These are phyloP conservation scores for Pseudopyricularia cyperi DNA, from an alignment of 2,329 filamentous ascomycete genomes.

Conservation along the genomic window DNA sequence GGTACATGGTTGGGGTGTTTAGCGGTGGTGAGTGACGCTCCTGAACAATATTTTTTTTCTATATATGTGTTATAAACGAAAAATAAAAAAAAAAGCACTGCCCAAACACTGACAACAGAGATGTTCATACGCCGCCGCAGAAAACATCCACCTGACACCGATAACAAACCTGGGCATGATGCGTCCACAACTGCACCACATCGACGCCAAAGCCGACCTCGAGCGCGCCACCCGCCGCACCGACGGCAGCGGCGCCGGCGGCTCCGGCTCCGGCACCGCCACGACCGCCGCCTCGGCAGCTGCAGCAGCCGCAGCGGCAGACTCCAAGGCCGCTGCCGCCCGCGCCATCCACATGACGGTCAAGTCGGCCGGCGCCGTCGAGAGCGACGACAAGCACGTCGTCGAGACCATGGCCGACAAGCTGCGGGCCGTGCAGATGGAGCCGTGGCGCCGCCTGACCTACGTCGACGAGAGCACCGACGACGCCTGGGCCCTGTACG, in stretches of 20 bases:
- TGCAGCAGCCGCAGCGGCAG: conserved; percentile 20
- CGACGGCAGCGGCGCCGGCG: conserved; percentile 9
- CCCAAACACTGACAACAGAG: neutral
- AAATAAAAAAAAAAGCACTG: neutral
- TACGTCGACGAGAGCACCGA: conserved; percentile 74
- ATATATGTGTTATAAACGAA: neutral
- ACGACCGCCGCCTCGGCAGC: conserved; percentile 10
- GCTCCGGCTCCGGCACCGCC: conserved; percentile 14
- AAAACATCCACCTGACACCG: conserved; percentile 76
- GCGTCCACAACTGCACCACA: conserved; percentile 81
- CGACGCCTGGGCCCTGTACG: conserved; percentile 63
- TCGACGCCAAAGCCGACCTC: conserved; percentile 72
- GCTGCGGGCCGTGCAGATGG: conserved; percentile 65
- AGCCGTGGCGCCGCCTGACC: conserved; percentile 66
- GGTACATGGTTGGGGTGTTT: conserved; percentile 92
- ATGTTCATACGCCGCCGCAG: conserved; percentile 24
- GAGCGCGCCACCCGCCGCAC: conserved; percentile 28
- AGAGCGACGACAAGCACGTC: conserved; percentile 45
- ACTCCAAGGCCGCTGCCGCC: conserved; percentile 33
- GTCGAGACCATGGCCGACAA: conserved; percentile 64
- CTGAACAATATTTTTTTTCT: too few relatives aligned
- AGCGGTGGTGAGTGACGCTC: conserved; percentile 48
- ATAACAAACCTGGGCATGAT: conserved; percentile 76
- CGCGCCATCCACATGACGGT: conserved; percentile 79
- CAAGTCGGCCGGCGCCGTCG: conserved; percentile 53